These are phyloP conservation scores for Leishmania major DNA, from an alignment of 208 protist species.

Conservation along the genomic window DNA sequence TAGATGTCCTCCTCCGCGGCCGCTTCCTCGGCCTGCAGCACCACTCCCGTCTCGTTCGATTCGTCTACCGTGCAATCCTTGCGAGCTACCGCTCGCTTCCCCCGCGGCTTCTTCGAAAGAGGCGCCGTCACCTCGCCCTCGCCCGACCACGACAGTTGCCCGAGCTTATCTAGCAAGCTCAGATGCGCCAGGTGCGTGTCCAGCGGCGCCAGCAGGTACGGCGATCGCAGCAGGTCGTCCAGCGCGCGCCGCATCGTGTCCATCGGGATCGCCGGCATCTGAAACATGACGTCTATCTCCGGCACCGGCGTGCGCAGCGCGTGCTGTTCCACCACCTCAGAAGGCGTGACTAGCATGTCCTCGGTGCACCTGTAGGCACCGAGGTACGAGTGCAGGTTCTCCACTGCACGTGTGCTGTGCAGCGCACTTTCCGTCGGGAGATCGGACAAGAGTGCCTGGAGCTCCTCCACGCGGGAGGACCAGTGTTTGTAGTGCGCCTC, in stretches of 20 bases:
- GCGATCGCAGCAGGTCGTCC: slow-evolving; percentile 63
- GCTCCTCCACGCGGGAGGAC: slow-evolving; percentile 41
- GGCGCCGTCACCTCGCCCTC: slow-evolving; percentile 17
- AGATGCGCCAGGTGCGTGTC: slow-evolving; percentile 54
- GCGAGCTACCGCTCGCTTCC: neutral
- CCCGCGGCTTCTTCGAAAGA: neutral
- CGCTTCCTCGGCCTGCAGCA: neutral
- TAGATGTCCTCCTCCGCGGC: slow-evolving; percentile 30
- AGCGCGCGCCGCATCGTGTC: slow-evolving; percentile 63
- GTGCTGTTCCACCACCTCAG: slow-evolving; percentile 45
- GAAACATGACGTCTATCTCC: slow-evolving; percentile 38
- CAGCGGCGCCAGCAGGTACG: slow-evolving; percentile 64
- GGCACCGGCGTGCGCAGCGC: slow-evolving; percentile 35
- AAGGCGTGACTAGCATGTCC: slow-evolving; percentile 36
- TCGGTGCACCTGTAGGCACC: slow-evolving; percentile 67
- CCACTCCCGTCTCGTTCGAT: neutral
- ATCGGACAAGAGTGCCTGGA: slow-evolving; percentile 38
- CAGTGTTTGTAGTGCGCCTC: slow-evolving; percentile 59
- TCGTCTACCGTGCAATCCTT: neutral
- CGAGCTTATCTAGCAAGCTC: slow-evolving; percentile 47
- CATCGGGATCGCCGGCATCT: slow-evolving; percentile 38
- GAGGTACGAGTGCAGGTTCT: slow-evolving; percentile 54
- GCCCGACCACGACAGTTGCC: slow-evolving; percentile 10
- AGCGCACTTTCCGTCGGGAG: slow-evolving; percentile 47
- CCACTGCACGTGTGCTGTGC: slow-evolving; percentile 38